Base-by-base conservation (phyloP, 1,284 basidiomycete genomes). In the Ustilago shanxiensis region DNA sequence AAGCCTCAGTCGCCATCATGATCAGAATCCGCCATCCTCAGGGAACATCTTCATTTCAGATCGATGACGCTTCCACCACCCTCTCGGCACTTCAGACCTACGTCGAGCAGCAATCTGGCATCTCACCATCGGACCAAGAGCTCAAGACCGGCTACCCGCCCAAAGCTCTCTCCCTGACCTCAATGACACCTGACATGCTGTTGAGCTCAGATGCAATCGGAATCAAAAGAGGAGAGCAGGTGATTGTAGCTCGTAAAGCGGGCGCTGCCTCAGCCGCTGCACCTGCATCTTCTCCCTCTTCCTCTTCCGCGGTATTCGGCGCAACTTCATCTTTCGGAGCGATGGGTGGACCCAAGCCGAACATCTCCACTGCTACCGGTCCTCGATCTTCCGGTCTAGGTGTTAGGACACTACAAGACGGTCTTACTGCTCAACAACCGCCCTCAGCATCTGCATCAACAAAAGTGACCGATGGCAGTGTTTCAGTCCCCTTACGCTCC, bases 111-210 rank as follows among this genome's bases (percentile, higher is more conserved):
- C 60, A 66, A 13, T 58, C 29, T 9, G 61, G 59, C 10, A 74
- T 78, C 39, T 33, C 63, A 6, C 22, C 67, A 0, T 39, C 37
- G 13, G 64, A 78, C 11, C 76, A 78, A 33, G 76, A 74, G 55
- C 64, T 79, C 44, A 71, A 75, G 56, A 62, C 60, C 4, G 77
- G 77, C 18, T 79, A 79, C 45, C 77, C 77, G 11, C 77, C 77
- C 6, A 68, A 60, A 18, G 16, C 57, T 14, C 41, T 77, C 10
- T 29, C 22, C n/a, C 29, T 73, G 9, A 20, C 44, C 18, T 37
- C 55, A 1, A 37, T 60, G 1, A 3, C 29, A 4, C 35, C 22
- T 7, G 28, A 24, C n/a, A 39, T 41, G 6, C 41, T 57, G 16
- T 20, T 79, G 16, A 55, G 59, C 35, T 59, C 65, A 4, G 29